Base-by-base conservation (phyloP, 2,329 filamentous ascomycete genomes). In the Ascochyta lentis region DNA sequence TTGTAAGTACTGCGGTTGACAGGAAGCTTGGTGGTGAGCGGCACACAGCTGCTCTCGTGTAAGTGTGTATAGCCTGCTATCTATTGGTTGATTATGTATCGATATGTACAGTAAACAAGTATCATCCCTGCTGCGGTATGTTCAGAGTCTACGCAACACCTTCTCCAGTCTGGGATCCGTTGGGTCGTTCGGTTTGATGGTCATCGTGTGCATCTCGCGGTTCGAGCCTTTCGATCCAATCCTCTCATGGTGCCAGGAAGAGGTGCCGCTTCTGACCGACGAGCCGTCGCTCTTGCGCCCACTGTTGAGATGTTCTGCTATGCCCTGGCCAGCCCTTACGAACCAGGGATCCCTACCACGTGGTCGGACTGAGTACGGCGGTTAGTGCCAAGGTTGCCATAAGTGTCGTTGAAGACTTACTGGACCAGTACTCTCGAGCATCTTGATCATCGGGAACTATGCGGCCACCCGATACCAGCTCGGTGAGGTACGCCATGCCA, bases 351-450 rank as follows among this genome's bases (percentile, higher is more conserved):
- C 64, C 49, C 56, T 69, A 47, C 64, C 71, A n/a, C 65, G 63
- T 47, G 67, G 73, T 58, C 65, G 70, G 45, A 74, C 70, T 75
- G 43, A n/a, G 39, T 16, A 26, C 22, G 15, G 5, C 37, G 27
- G 37, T 71, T 58, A 68, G 64, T 52, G 19, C 52, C 37, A 41
- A 46, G 13, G 31, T 26, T 38, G 19, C 27, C 31, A 40, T 40
- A n/a, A 42, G 39, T 42, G 33, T 33, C 27, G 35, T 24, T 29
- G 42, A 52, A 24, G 19, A 26, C 72, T 84, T 86, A 81, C 87
- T 92, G 1, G 89, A 90, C 92, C 92, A 96, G 26, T 84, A 86
- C 54, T 95, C 91, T 70, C 90, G 89, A 62, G 89, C 79, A 33
- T 90, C 83, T 73, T 91, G 89, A 73, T 93, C 91, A 4, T 84